Evolutionary conservation across 148 eudicot genomes (phyloP).

Genomic region (Spergularia bocconei): DNA sequence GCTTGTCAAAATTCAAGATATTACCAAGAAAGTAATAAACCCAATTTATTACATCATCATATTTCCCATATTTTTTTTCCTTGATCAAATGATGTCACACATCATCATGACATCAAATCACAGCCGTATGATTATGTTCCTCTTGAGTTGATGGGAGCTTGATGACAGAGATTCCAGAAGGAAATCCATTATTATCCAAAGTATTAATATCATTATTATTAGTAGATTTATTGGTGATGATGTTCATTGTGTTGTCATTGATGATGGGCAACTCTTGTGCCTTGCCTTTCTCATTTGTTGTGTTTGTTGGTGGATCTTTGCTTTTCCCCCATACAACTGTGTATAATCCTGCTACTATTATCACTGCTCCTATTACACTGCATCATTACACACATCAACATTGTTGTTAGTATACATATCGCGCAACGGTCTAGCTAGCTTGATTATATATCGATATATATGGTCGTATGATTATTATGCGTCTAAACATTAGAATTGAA

Average conservation of each 20-base stretch:
- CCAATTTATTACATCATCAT: not conserved
- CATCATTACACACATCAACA: constrained; percentile 10
- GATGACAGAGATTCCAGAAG: constrained; percentile 21
- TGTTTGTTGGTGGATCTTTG: constrained; percentile 40
- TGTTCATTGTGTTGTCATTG: constrained; percentile 1
- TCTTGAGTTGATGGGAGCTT: constrained; percentile 26
- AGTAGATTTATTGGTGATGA: constrained; percentile 8
- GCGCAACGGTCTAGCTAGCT: too few species aligned
- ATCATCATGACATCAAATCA: not conserved
- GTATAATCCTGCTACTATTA: constrained; percentile 60
- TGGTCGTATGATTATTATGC: too few species aligned
- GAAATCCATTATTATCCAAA: constrained; percentile 17
- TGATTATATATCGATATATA: too few species aligned
- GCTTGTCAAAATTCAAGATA: constrained; percentile 24
- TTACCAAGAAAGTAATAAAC: constrained; percentile 20
- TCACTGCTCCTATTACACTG: constrained; percentile 68
- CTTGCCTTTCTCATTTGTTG: constrained; percentile 25
- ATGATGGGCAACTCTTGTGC: constrained; percentile 46
- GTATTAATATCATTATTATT: not conserved
- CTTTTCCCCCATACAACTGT: constrained; percentile 82
- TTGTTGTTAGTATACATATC: not conserved
- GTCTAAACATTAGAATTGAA: too few species aligned
- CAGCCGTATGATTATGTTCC: not conserved
- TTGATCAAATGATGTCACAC: not conserved
- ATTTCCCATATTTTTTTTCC: too few species aligned